These are phyloP conservation scores for Collybiopsis luxurians DNA, from an alignment of 768 basidiomycete species.

Conservation along the genomic window DNA sequence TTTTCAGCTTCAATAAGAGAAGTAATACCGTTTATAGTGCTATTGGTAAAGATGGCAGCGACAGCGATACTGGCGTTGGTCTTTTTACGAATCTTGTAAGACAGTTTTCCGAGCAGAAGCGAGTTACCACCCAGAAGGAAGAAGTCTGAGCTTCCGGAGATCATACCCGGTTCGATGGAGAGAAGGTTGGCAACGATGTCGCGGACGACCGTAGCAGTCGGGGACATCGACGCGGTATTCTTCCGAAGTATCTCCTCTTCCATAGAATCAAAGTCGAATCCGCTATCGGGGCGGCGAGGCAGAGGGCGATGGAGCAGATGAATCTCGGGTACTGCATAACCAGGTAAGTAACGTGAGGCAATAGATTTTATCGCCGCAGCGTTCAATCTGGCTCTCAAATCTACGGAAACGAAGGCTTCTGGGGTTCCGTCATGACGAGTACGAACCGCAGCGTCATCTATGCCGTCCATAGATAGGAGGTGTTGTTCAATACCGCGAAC, in stretches of 20 bases:
- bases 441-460: conserved; percentile 34
- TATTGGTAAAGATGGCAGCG: conserved; percentile 37
- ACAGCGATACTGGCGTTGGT: conserved; percentile 35
- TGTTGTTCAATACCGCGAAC: conserved; percentile 22
- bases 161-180: conserved; percentile 23
- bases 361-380: conserved; percentile 16
- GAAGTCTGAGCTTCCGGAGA: conserved; percentile 36
- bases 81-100: conserved; percentile 38
- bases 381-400: conserved; percentile 15
- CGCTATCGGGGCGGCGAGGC: conserved; percentile 17
- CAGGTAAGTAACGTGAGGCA: conserved; percentile 27
- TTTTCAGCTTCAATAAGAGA: conserved; percentile 30
- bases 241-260: conserved; percentile 20
- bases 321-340: conserved; percentile 38
- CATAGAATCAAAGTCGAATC: conserved; percentile 29
- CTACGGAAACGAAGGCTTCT: conserved; percentile 37
- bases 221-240: conserved; percentile 24
- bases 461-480: conserved; percentile 24
- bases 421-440: conserved; percentile 26
- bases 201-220: conserved; percentile 30
- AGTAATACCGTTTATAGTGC: conserved; percentile 40
- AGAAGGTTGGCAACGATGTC: conserved; percentile 34
- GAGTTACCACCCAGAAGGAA: conserved; percentile 45
- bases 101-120: conserved; percentile 42
- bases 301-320: conserved; percentile 28